Conservation (phyloP, 2,329 filamentous ascomycete species). For the Colletotrichum tabaci region DNA sequence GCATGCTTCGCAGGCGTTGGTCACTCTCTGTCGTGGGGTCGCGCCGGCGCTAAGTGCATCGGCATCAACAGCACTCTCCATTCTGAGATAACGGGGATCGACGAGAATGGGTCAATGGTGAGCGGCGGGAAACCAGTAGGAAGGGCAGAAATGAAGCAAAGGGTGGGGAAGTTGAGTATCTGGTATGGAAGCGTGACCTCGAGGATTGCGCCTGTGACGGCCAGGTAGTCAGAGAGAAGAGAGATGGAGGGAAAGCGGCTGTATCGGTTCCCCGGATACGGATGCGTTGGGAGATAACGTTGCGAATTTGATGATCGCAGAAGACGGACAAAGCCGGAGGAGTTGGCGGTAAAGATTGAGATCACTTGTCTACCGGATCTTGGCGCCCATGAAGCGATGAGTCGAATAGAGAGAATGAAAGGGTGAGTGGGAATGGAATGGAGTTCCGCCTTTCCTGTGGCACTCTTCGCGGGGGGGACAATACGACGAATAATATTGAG, state of each 20-base stretch:
- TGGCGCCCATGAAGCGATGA: background rate
- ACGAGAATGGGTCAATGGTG: background rate
- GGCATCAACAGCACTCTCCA: conserved; percentile 19
- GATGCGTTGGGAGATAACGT: conserved; percentile 9
- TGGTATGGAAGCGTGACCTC: background rate
- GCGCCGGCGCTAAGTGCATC: conserved; percentile 11
- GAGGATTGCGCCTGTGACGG: background rate
- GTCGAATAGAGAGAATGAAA: background rate
- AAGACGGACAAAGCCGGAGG: background rate
- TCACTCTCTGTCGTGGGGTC: conserved; percentile 37
- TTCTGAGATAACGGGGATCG: background rate
- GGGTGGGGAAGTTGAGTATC: background rate
- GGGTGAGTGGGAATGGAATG: background rate
- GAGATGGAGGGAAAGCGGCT: conserved; percentile 2
- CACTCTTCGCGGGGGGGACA: conserved; percentile 5
- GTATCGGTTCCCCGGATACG: conserved; percentile 7
- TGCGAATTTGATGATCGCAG: background rate
- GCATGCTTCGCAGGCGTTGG: conserved; percentile 69
- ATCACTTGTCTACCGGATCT: background rate
- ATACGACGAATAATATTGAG: background rate
- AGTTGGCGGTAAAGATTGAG: background rate
- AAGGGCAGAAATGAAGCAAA: background rate
- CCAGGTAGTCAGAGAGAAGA: background rate
- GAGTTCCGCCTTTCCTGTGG: background rate
- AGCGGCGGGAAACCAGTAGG: background rate